Evolutionary conservation across 805 yeast species (phyloP), one percentile per base, ranked within the genome.

Genomic region (Metschnikowia reukaufii): DNA sequence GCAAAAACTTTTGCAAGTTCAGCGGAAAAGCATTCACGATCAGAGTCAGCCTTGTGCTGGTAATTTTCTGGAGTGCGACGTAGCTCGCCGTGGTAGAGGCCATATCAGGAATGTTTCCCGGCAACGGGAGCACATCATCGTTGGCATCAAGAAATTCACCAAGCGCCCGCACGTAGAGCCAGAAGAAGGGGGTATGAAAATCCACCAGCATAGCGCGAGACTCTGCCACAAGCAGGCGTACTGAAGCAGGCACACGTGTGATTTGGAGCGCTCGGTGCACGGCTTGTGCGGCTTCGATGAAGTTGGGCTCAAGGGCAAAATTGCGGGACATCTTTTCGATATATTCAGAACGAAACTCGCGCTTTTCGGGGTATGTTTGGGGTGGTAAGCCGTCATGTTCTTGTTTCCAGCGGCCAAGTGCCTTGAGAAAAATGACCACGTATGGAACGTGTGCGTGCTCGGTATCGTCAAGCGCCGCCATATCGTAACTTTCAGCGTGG

Each of bases 71-170:
- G 31, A 92, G 64, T 7, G 58, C 62, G 2, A 84, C 70, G 61
- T 86, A 92, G 45, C 71, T 71, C 7, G 66, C 63, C 0, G 96
- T 84, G 50, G 82, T 81, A 0, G 96, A 79, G 17, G 87, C 85
- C 97, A 92, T 92, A 62, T 91, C 98, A 0, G 96, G 96, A 5
- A 91, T 60, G 0, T 69, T 76, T 0, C 96, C 96, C 2, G 84
- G 73, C 1, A 88, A 64, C 0, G 96, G 96, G n/a, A 88, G 68
- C 4, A 67, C 61, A 1, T 70, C 66, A 15, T 63, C 58, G 18
- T 68, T 64, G 34, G 38, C 36, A 0, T 42, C 51, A 0, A 81
- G 72, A 61, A 82, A 89, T 6, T 54, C 49, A 36, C 73, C 67
- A 41, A 88, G 67, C 0, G 90, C 86, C 34, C 63, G 66, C 0